These are phyloP conservation scores for Backusella parvicylindrica DNA, from an alignment of 192 early-diverging fungal species.

Conservation along the genomic window DNA sequence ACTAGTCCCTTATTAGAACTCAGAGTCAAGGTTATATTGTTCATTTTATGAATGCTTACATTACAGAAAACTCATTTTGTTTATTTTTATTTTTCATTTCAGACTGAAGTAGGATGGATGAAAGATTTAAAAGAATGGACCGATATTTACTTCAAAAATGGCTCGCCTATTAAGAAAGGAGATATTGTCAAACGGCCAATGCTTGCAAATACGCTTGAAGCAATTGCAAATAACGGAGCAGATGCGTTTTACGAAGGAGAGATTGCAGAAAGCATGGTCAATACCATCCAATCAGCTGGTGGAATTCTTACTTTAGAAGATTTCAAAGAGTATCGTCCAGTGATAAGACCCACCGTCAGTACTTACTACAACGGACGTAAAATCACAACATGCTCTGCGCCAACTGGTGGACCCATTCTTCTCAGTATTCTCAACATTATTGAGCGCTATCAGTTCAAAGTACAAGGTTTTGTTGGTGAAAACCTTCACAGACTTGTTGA, in stretches of 20 bases:
- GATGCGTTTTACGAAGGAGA: conserved; percentile 51
- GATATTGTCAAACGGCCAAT: conserved; percentile 57
- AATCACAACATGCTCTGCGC: conserved; percentile 66
- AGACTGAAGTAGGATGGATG: conserved; percentile 26
- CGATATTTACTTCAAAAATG: conserved; percentile 67
- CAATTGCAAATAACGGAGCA: conserved; percentile 59
- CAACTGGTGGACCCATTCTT: conserved; percentile 79
- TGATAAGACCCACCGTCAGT: conserved; percentile 56
- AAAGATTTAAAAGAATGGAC: conserved; percentile 44
- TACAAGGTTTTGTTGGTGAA: conserved; percentile 54
- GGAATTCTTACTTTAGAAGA: conserved; percentile 81
- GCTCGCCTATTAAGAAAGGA: conserved; percentile 60
- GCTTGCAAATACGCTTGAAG: conserved; percentile 62
- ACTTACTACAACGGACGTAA: conserved; percentile 79
- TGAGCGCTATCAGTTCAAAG: conserved; percentile 73
- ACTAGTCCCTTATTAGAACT: conserved; percentile 17
- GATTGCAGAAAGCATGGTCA: conserved; percentile 68
- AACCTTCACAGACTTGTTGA: conserved; percentile 85
- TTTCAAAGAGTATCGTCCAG: conserved; percentile 60
- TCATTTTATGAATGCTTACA: not conserved
- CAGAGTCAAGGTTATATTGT: conserved; percentile 15
- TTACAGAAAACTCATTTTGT: not conserved
- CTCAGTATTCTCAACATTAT: conserved; percentile 79
- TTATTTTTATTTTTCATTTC: not conserved
- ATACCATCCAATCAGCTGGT: conserved; percentile 55